phyloP scores from a whole-genome alignment of 1,284 basidiomycete genomes.

The Volvariella volvacea region DNA sequence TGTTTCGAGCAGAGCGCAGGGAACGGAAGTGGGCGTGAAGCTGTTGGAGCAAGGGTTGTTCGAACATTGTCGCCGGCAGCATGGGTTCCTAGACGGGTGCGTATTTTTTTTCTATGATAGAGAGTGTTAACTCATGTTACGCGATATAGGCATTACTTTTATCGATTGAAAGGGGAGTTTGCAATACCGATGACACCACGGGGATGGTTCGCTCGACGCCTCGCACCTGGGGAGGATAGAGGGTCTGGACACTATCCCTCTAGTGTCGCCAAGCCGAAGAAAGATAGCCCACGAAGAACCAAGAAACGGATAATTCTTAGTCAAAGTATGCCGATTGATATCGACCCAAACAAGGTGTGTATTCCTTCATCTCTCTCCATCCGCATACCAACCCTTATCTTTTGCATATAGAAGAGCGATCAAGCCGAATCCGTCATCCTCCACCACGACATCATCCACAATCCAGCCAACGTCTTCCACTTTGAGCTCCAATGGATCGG shows the following conservation, averaged over 20 bases:
- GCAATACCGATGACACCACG: slow-evolving; percentile 61
- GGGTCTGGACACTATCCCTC: slow-evolving; percentile 32
- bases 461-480: slow-evolving; percentile 86
- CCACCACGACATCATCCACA: slow-evolving; percentile 91
- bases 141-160: slow-evolving; percentile 73
- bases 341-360: slow-evolving; percentile 72
- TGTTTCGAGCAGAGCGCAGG: slow-evolving; percentile 73
- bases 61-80: slow-evolving; percentile 71
- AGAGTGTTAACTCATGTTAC: slow-evolving; percentile 5
- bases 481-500: slow-evolving; percentile 98
- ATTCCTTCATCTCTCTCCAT: not conserved
- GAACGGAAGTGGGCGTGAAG: slow-evolving; percentile 69
- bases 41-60: slow-evolving; percentile 77
- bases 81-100: slow-evolving; percentile 82
- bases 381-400: not conserved
- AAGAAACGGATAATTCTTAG: slow-evolving; percentile 75
- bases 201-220: slow-evolving; percentile 60
- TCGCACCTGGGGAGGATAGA: slow-evolving; percentile 27
- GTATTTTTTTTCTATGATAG: slow-evolving; percentile 1
- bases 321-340: slow-evolving; percentile 83
- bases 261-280: slow-evolving; percentile 25
- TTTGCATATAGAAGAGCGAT: slow-evolving; percentile 59
- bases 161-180: slow-evolving; percentile 75
- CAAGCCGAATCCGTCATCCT: slow-evolving; percentile 84
- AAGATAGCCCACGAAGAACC: slow-evolving; percentile 29